Percentiles rank a stretch among this genome's conserved stretches.
These are phyloP conservation scores for Rhynchosporium graminicola DNA, from an alignment of 2,329 filamentous ascomycete genomes.

Conservation along the genomic window DNA sequence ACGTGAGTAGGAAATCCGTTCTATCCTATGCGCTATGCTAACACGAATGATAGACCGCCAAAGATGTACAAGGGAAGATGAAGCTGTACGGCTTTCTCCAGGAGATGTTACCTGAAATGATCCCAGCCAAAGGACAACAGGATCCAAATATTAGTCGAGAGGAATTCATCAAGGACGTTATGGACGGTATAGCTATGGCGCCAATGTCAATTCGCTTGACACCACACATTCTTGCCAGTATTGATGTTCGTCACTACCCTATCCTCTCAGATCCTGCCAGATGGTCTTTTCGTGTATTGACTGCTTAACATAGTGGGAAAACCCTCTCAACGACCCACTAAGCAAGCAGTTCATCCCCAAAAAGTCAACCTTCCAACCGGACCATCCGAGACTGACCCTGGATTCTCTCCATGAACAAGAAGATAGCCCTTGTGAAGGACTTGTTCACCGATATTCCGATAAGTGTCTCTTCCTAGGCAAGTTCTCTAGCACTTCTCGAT, in stretches of 20 bases:
- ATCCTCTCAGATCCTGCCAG: not conserved
- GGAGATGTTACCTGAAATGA: conserved; percentile 50
- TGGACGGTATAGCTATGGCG: conserved; percentile 52
- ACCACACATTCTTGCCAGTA: conserved; percentile 59
- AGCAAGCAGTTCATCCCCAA: conserved; percentile 62
- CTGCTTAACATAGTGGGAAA: conserved; percentile 46
- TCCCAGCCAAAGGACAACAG: conserved; percentile 45
- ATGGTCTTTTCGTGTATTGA: not conserved
- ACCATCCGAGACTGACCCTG: conserved; percentile 55
- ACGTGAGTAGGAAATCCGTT: conserved; percentile 45
- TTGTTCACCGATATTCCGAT: conserved; percentile 65
- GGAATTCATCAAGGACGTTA: conserved; percentile 56
- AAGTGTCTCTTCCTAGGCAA: conserved; percentile 62
- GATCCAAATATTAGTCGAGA: conserved; percentile 48
- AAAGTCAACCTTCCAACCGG: conserved; percentile 51
- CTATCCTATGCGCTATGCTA: not conserved
- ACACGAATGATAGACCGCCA: conserved; percentile 43
- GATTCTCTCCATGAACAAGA: conserved; percentile 60
- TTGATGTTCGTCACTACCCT: conserved; percentile 43
- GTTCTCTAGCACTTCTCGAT: conserved; percentile 22
- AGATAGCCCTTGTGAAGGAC: conserved; percentile 56
- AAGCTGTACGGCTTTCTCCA: conserved; percentile 53
- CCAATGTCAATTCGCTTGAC: conserved; percentile 63
- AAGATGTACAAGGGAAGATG: conserved; percentile 50
- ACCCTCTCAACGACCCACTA: conserved; percentile 60